Conservation (phyloP, 495 filamentous ascomycete genomes). For the Penicillium arizonense region DNA sequence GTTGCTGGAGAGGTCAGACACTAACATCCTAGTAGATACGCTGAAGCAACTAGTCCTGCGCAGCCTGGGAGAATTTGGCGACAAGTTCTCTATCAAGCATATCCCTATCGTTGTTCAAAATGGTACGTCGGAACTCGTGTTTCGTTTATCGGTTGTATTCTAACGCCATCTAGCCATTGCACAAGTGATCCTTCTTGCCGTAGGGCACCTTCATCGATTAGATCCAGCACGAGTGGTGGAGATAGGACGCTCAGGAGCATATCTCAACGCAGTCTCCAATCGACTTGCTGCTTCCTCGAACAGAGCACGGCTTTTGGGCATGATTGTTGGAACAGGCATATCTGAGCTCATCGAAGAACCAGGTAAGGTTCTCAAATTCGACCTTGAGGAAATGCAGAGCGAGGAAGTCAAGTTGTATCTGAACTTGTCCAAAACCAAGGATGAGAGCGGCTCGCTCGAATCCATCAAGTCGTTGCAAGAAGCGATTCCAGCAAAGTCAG, state of each 20-base stretch:
- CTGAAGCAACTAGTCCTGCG: conserved; percentile 62
- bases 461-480: conserved; percentile 34
- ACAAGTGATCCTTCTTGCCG: conserved; percentile 74
- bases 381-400: conserved; percentile 72
- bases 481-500: neutral
- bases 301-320: conserved; percentile 79
- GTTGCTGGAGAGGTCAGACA: neutral
- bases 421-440: conserved; percentile 58
- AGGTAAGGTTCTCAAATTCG: conserved; percentile 73
- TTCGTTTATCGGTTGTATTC: neutral
- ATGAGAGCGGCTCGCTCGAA: conserved; percentile 60
- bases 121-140: conserved; percentile 46
- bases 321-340: conserved; percentile 81
- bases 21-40: conserved; percentile 38
- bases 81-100: conserved; percentile 84
- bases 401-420: conserved; percentile 79
- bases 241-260: conserved; percentile 66
- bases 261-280: conserved; percentile 81
- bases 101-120: conserved; percentile 81
- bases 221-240: conserved; percentile 58
- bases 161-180: conserved; percentile 57
- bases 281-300: conserved; percentile 74
- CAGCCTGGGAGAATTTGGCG: conserved; percentile 70
- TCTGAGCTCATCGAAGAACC: conserved; percentile 77
- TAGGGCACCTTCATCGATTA: conserved; percentile 69